Evolutionary conservation across 345 rosid species (phyloP).

Genomic region (Barbarea vulgaris): DNA sequence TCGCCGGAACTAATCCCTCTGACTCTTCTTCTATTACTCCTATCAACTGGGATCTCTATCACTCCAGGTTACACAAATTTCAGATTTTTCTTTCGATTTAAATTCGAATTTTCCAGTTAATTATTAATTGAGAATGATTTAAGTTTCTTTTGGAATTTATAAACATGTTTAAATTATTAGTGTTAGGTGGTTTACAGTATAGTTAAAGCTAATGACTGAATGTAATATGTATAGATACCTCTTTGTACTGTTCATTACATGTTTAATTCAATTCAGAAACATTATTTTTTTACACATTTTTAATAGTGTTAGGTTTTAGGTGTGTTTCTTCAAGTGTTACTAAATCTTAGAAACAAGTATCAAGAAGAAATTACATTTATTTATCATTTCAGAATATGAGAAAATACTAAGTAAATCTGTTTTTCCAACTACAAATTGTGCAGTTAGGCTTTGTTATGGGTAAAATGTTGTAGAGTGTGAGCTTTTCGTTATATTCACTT

Average conservation of each 20-base stretch:
- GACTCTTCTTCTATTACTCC: conserved; percentile 50
- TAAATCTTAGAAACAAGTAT: not conserved
- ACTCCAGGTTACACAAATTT: conserved; percentile 55
- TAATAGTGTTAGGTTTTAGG: not conserved
- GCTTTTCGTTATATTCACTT: not conserved
- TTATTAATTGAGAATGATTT: not conserved
- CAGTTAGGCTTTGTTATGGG: not conserved
- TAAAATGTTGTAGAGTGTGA: not conserved
- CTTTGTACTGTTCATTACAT: not conserved
- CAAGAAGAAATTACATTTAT: not conserved
- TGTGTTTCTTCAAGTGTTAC: not conserved
- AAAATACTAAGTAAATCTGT: not conserved
- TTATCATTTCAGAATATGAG: not conserved
- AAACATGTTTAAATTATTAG: too few species aligned
- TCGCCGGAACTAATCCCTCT: conserved; percentile 37
- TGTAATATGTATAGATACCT: too few species aligned
- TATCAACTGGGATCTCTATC: conserved; percentile 82
- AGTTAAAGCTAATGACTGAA: not conserved
- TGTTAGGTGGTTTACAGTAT: not conserved
- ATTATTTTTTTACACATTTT: not conserved
- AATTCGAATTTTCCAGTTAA: not conserved
- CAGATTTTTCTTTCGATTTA: not conserved
- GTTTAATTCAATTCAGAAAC: not conserved
- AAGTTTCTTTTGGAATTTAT: not conserved
- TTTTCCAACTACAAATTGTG: not conserved